Conservation (phyloP, 352 stramenopile species). For the Blastocystis sp. region DNA sequence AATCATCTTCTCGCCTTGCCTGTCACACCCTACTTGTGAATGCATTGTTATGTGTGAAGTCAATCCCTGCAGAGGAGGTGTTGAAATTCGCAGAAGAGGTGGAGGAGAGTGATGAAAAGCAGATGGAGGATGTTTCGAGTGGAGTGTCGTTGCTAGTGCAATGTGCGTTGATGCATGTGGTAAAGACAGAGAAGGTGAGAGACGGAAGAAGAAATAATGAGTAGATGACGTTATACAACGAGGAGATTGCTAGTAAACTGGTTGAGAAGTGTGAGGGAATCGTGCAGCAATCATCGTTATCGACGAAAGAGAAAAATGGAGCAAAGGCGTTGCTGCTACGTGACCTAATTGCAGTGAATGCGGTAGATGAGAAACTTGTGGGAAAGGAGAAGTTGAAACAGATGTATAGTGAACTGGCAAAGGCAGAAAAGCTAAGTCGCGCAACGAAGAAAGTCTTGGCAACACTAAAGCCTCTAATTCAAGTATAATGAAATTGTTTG, state of each 20-base stretch:
- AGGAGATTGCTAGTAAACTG: background rate
- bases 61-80: background rate
- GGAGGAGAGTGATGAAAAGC: background rate
- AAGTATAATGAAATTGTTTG: background rate
- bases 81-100: background rate
- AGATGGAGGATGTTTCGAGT: background rate
- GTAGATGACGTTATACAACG: background rate
- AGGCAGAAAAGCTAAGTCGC: slow-evolving; percentile 14
- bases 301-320: background rate
- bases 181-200: background rate
- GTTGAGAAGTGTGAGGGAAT: background rate
- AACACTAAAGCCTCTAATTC: background rate
- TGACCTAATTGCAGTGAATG: background rate
- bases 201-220: background rate
- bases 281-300: background rate
- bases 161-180: background rate
- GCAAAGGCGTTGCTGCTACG: background rate
- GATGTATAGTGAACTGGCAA: background rate
- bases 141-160: background rate
- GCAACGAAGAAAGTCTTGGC: slow-evolving; percentile 19
- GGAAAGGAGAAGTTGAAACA: background rate
- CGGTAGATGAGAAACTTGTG: background rate
- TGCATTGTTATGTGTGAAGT: background rate
- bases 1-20: background rate
- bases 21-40: background rate